These are phyloP conservation scores for Pichia nakasei DNA, from an alignment of 805 yeast species.

Conservation along the genomic window DNA sequence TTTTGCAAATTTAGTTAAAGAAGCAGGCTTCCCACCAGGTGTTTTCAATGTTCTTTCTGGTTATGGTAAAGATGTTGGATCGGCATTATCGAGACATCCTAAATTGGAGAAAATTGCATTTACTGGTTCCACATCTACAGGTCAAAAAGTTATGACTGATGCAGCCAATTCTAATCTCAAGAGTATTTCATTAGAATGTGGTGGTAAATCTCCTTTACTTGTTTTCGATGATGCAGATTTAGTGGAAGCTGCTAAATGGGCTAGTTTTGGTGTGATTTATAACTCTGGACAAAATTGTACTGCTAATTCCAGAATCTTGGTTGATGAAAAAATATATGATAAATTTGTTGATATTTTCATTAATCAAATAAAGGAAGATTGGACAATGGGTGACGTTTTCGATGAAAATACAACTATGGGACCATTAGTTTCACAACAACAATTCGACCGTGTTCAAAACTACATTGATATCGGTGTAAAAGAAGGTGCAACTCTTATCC, in stretches of 20 bases:
- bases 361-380: slow-evolving; percentile 36
- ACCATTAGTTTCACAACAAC: slow-evolving; percentile 51
- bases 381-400: slow-evolving; percentile 51
- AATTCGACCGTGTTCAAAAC: slow-evolving; percentile 41
- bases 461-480: slow-evolving; percentile 38
- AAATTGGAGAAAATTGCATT: slow-evolving; percentile 53
- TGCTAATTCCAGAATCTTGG: slow-evolving; percentile 53
- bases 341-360: slow-evolving; percentile 38
- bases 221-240: slow-evolving; percentile 57
- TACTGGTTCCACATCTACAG: slow-evolving; percentile 62
- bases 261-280: slow-evolving; percentile 53
- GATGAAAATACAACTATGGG: slow-evolving; percentile 42
- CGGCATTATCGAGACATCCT: slow-evolving; percentile 51
- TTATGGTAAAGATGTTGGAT: slow-evolving; percentile 61
- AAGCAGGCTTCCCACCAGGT: slow-evolving; percentile 73
- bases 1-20: slow-evolving; percentile 46
- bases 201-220: slow-evolving; percentile 62
- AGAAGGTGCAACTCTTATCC: slow-evolving; percentile 40
- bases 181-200: slow-evolving; percentile 61
- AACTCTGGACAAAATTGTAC: slow-evolving; percentile 67
- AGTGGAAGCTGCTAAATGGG: slow-evolving; percentile 61
- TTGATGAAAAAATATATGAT: slow-evolving; percentile 48
- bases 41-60: slow-evolving; percentile 67
- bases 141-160: slow-evolving; percentile 50
- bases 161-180: slow-evolving; percentile 62